A percentile compares a stretch with the other conserved stretches of the same genome.
Conservation (phyloP, 495 filamentous ascomycete genomes). For the Daldinia decipiens region DNA sequence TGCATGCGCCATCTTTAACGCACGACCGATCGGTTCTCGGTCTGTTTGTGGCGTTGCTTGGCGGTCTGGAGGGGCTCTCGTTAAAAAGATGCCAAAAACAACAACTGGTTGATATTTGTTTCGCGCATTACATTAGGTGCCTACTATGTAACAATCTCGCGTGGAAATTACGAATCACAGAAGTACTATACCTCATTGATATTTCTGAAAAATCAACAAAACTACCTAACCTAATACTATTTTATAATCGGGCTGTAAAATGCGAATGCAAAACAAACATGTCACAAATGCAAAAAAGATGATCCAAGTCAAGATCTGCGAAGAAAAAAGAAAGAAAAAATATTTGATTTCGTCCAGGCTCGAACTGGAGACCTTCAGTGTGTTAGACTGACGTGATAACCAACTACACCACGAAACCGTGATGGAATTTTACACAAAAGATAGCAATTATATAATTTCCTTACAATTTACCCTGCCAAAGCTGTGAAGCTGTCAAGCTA, state of each 20-base stretch:
- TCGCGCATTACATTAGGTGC: background rate
- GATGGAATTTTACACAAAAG: background rate
- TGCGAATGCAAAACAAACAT: background rate
- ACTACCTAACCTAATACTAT: background rate
- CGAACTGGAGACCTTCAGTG: constrained; percentile 20
- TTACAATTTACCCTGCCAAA: background rate
- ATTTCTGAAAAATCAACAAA: no score
- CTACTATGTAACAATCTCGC: background rate
- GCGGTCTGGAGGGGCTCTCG: constrained; percentile 1
- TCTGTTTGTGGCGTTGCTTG: background rate
- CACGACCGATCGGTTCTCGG: constrained; percentile 19
- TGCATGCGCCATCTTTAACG: constrained; percentile 27
- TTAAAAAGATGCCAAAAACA: background rate
- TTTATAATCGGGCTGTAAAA: background rate
- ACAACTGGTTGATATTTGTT: background rate
- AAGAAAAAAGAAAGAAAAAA: background rate
- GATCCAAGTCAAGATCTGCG: background rate
- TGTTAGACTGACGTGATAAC: constrained; percentile 22
- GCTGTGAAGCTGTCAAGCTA: background rate
- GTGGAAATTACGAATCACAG: background rate
- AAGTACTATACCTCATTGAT: no score
- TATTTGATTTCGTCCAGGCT: constrained; percentile 3
- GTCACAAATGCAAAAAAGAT: background rate
- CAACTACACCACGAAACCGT: constrained; percentile 7
- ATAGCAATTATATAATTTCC: background rate